Base-by-base conservation (phyloP, 2,329 filamentous ascomycete species). In the Exophiala alcalophila region DNA sequence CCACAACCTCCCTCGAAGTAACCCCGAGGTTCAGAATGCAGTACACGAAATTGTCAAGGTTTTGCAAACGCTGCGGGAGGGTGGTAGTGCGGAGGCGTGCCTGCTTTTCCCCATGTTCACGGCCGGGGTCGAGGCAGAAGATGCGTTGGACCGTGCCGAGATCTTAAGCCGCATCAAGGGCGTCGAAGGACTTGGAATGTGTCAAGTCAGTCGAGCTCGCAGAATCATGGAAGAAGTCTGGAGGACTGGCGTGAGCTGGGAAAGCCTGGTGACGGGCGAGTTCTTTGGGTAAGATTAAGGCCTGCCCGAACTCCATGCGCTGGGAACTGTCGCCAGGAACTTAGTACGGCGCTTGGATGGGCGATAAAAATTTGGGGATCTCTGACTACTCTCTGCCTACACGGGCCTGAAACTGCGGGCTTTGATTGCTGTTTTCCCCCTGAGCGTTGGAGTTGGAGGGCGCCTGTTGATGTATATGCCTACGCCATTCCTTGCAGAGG, bases 41-140 rank as follows among this genome's bases (percentile, higher is more conserved):
- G 78, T 90, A 4, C 63, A 70, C 25, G 73, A 78, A 48, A 83
- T 91, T 31, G 67, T 86, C 19, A 66, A 69, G 1, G 76, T 80
- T 21, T 67, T 91, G 48, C 69, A 70, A 15, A 76, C 74, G 25
- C 78, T 92, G 34, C 68, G 78, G 9, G 67, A 72, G 9, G 83
- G 84, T 4, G 81, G 81, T 20, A 80, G 80, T 11, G 84, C 85
- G 0, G 86, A 91, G 62, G 81, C 79, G 6, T 87, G 84, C 57
- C 67, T 86, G 12, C 62, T 92, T 26, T 90, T 92, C 52, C 86
- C 87, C 0, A 80, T 92, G 66, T 92, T 92, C 62, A 86, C 84
- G 1, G 86, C 86, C 1, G 87, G 86, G 0, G 90, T 85, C 53
- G 84, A 92, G 61, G 79, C 81, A 1, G 67, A 67, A 41, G 74